phyloP scores from a whole-genome alignment of 2,329 filamentous ascomycete genomes.

The Leptographium procerum region DNA sequence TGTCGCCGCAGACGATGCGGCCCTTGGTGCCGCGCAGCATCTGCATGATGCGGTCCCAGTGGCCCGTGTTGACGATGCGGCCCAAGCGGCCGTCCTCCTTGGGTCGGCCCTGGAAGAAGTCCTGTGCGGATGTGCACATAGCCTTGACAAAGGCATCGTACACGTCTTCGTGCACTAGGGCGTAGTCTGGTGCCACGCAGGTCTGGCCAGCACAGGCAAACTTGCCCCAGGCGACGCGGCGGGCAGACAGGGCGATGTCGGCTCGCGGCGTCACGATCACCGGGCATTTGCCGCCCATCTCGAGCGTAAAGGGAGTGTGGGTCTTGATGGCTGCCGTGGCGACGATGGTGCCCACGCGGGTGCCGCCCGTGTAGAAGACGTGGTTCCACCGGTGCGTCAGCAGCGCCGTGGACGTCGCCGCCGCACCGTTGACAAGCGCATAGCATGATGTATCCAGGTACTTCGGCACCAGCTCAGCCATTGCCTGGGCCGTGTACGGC shows the following conservation, averaged over 20 bases:
- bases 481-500: slow-evolving; percentile 20
- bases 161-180: slow-evolving; percentile 29
- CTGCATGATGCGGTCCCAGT: slow-evolving; percentile 27
- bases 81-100: slow-evolving; percentile 14
- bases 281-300: slow-evolving; percentile 33
- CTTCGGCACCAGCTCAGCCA: slow-evolving; percentile 26
- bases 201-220: slow-evolving; percentile 31
- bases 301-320: slow-evolving; percentile 31
- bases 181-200: slow-evolving; percentile 29
- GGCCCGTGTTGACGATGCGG: slow-evolving; percentile 29
- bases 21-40: slow-evolving; percentile 26
- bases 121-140: slow-evolving; percentile 22
- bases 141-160: slow-evolving; percentile 24
- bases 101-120: slow-evolving; percentile 17
- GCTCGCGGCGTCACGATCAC: slow-evolving; percentile 29
- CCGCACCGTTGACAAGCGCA: slow-evolving; percentile 15
- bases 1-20: slow-evolving; percentile 14
- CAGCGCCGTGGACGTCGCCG: slow-evolving; percentile 25
- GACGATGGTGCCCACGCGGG: slow-evolving; percentile 25
- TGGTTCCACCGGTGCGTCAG: slow-evolving; percentile 28
- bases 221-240: slow-evolving; percentile 30
- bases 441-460: slow-evolving; percentile 27
- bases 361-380: slow-evolving; percentile 34
- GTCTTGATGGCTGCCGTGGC: slow-evolving; percentile 29
- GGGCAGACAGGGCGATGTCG: slow-evolving; percentile 29